Evolutionary conservation across 305 asterid genomes (phyloP).

Genomic region (Fraxinus sp.): DNA sequence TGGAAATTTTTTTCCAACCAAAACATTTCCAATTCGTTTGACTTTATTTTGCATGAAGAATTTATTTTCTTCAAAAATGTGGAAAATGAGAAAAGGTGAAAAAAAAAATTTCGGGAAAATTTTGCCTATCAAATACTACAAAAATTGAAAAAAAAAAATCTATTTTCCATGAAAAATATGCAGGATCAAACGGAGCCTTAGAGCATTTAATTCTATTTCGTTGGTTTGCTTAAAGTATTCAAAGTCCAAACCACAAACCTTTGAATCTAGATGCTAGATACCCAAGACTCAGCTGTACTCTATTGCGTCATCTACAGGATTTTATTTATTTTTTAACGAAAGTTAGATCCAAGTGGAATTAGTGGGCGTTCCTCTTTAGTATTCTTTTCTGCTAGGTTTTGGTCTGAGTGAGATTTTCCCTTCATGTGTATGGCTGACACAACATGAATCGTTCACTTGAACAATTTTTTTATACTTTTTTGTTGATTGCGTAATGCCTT

Average conservation of each 20-base stretch:
- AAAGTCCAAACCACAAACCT: background rate
- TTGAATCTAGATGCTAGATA: background rate
- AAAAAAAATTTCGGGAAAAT: too few relatives aligned
- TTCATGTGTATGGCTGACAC: conserved; percentile 22
- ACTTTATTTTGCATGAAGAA: too few relatives aligned
- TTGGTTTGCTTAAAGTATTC: background rate
- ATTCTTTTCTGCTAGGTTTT: conserved; percentile 13
- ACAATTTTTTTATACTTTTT: background rate
- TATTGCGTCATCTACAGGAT: conserved; percentile 1
- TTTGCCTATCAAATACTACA: too few relatives aligned
- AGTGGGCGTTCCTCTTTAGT: conserved; percentile 1
- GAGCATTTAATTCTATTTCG: too few relatives aligned
- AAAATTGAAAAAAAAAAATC: too few relatives aligned
- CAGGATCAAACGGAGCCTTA: too few relatives aligned
- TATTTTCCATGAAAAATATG: too few relatives aligned
- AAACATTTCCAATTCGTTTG: too few relatives aligned
- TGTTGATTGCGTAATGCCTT: conserved; percentile 19
- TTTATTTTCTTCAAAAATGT: too few relatives aligned
- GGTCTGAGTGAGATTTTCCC: conserved; percentile 14
- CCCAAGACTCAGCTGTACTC: background rate
- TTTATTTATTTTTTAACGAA: background rate
- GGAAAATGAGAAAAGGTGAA: too few relatives aligned
- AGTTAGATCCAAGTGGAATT: conserved; percentile 6
- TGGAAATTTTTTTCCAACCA: too few relatives aligned
- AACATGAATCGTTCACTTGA: conserved; percentile 8